These are phyloP conservation scores for Marvania coccoides DNA, from an alignment of 139 green algal species.

Conservation along the genomic window DNA sequence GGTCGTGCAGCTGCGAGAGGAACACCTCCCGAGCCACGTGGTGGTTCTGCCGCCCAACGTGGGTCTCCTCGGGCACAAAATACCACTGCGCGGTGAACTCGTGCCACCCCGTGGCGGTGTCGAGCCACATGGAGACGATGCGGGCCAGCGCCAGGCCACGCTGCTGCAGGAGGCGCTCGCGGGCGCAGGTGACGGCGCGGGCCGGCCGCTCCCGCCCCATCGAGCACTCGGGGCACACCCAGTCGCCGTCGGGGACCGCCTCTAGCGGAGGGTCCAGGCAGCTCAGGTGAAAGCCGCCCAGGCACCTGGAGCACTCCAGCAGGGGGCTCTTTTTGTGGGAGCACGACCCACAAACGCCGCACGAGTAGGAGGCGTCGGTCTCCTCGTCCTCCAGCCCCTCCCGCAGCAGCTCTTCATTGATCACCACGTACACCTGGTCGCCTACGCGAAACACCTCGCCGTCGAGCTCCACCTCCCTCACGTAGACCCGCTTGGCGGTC, in stretches of 20 bases:
- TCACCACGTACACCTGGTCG: constrained; percentile 32
- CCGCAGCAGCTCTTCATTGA: constrained; percentile 1
- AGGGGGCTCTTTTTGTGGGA: constrained; percentile 33
- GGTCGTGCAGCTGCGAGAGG: constrained; percentile 39
- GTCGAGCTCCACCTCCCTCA: too few relatives aligned
- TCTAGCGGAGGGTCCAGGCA: constrained; percentile 72
- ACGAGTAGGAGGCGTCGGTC: constrained; percentile 7
- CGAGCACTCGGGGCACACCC: constrained; percentile 58
- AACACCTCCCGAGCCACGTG: constrained; percentile 79
- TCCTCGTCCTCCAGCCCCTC: not conserved
- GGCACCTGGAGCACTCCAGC: constrained; percentile 85
- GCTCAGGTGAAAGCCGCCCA: constrained; percentile 75
- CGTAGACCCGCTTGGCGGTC: too few relatives aligned
- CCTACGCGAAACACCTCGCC: constrained; percentile 10
- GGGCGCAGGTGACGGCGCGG: constrained; percentile 9
- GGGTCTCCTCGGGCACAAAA: constrained; percentile 74
- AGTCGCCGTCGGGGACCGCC: constrained; percentile 67
- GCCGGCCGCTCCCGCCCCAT: not conserved
- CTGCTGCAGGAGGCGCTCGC: constrained; percentile 44
- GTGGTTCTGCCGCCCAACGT: constrained; percentile 71
- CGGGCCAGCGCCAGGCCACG: constrained; percentile 33
- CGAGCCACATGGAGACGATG: constrained; percentile 41
- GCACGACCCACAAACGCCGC: constrained; percentile 10
- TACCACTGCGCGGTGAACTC: constrained; percentile 61
- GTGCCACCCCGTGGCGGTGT: not conserved